Evolutionary conservation across 192 early-diverging fungal species (phyloP), one percentile per base, ranked within the genome.

Genomic region (Piromyces finnis): DNA sequence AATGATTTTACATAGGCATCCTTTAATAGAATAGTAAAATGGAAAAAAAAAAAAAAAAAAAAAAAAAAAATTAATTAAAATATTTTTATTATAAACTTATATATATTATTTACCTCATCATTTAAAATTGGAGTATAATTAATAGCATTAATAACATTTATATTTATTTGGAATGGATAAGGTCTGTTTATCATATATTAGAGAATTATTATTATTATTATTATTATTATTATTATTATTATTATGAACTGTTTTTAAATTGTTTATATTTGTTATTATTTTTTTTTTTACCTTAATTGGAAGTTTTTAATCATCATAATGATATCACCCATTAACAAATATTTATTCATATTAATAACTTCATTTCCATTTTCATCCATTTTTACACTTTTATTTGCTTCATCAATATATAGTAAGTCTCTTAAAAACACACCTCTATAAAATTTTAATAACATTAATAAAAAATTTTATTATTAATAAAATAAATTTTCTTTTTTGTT

Each of bases 331-430:
- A 94, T 89, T 77, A 91, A 78, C 32, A 88, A 79, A 83, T 92
- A 93, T 83, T 94, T 94, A 80, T 89, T 83, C 84, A 93, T 88
- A 84, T 94, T 92, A 78, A 94, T 85, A 15, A 85, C 86, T 13
- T 92, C 91, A 22, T 51, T 51, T 5, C 41, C 41, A 22, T 51
- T 51, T 51, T 51, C 41, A 78, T 92, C 91, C 22, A 83, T 78
- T 13, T 88, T 86, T 30, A 86, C 82, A 81, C 94, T 91, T 36
- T 89, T 87, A 83, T 93, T 92, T 15, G 86, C 87, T 81, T 94
- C 93, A 35, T 90, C 87, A 77, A 93, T 89, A 30, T 92, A 93
- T 27, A 94, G 80, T 41, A 94, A 79, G 78, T 94, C 93, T 18
- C 90, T 86, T 27, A 88, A 82, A 81, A 93, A 92, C 78, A 94